phyloP scores from a whole-genome alignment of 306 rosid species.

The Echinosophora koreensis region DNA sequence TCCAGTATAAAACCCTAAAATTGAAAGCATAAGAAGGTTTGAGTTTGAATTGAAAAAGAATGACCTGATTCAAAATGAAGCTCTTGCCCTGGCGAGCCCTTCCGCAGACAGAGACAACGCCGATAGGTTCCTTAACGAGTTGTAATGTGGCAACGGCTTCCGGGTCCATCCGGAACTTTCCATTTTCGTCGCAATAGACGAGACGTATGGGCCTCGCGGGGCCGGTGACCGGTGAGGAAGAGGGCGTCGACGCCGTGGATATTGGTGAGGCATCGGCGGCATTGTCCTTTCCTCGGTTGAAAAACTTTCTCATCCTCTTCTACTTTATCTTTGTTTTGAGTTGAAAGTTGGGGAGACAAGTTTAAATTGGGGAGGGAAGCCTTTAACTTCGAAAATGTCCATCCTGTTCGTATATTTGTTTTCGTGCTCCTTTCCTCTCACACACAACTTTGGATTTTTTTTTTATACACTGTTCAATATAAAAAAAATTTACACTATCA shows the following conservation, averaged over 20 bases:
- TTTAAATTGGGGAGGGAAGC: not conserved
- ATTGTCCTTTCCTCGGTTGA: conserved; percentile 57
- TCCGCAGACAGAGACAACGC: conserved; percentile 92
- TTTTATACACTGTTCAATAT: too few species aligned
- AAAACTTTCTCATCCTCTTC: conserved; percentile 54
- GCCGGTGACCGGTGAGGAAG: conserved; percentile 65
- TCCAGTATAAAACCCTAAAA: conserved; percentile 41
- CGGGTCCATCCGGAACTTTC: conserved; percentile 93
- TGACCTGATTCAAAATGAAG: conserved; percentile 85
- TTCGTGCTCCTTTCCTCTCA: too few species aligned
- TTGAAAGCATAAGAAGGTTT: not conserved
- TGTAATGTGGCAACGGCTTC: conserved; percentile 91
- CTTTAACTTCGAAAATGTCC: not conserved
- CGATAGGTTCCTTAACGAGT: conserved; percentile 92
- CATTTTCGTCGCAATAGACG: conserved; percentile 86
- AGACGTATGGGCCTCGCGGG: conserved; percentile 88
- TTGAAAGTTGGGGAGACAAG: not conserved
- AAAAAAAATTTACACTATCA: too few species aligned
- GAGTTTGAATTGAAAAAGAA: not conserved
- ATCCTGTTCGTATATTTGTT: too few species aligned
- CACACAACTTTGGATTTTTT: too few species aligned
- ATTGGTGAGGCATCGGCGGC: conserved; percentile 59
- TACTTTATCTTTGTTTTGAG: not conserved
- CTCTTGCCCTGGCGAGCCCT: conserved; percentile 98
- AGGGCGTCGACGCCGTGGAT: conserved; percentile 26